A percentile compares a stretch with the other conserved stretches of the same genome.
Conservation (phyloP, 208 protist species). For the Lotmaria passim region DNA sequence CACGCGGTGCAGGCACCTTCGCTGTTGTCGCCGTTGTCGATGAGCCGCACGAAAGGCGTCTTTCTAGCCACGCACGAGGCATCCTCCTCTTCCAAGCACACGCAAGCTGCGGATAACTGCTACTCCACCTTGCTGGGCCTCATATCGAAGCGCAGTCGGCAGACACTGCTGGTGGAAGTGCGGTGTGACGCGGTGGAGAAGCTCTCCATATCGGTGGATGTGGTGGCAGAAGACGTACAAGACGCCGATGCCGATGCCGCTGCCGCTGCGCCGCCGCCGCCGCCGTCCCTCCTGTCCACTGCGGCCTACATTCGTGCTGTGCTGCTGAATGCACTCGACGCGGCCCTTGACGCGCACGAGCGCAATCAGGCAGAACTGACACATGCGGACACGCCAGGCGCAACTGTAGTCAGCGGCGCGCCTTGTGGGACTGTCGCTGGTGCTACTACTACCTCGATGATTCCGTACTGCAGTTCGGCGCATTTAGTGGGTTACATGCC, state of each 20-base stretch:
- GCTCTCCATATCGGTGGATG: constrained; percentile 62
- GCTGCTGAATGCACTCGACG: constrained; percentile 42
- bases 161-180: constrained; percentile 73
- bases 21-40: neutral
- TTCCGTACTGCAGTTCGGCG: constrained; percentile 55
- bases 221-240: constrained; percentile 25
- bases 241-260: constrained; percentile 1
- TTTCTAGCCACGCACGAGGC: neutral
- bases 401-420: neutral
- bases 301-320: constrained; percentile 45
- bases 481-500: constrained; percentile 49
- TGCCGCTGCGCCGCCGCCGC: too few relatives aligned
- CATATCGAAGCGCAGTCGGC: constrained; percentile 54
- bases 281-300: constrained; percentile 6
- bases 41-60: neutral
- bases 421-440: neutral
- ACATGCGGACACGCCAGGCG: constrained; percentile 5
- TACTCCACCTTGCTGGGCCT: constrained; percentile 64
- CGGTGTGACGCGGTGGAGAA: constrained; percentile 68
- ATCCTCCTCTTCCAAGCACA: neutral
- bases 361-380: neutral
- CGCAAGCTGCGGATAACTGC: constrained; percentile 18
- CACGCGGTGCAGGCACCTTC: constrained; percentile 8
- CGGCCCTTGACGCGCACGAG: neutral
- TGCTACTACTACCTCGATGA: neutral